Percentiles rank a stretch among this genome's conserved stretches.
These are phyloP conservation scores for Lonicera japonica DNA, from an alignment of 129 eudicot genomes.

Conservation along the genomic window DNA sequence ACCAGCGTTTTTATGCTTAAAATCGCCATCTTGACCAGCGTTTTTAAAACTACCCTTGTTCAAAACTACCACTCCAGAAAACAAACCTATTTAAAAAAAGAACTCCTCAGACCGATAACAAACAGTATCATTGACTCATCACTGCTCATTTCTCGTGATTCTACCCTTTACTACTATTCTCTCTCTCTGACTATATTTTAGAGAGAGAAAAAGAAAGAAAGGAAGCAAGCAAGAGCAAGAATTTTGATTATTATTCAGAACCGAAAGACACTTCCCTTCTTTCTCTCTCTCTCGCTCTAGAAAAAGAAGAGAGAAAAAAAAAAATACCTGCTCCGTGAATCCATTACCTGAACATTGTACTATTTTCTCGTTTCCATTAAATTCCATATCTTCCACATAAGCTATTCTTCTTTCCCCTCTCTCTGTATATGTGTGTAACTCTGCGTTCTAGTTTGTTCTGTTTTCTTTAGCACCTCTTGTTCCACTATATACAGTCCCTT, in stretches of 20 bases:
- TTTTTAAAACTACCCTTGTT: too few relatives aligned
- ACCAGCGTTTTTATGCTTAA: too few relatives aligned
- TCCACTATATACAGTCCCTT: slow-evolving; percentile 10
- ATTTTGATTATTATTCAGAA: too few relatives aligned
- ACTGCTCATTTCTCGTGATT: slow-evolving; percentile 36
- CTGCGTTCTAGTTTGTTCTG: background rate
- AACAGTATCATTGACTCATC: slow-evolving; percentile 13
- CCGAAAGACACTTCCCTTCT: slow-evolving; percentile 16
- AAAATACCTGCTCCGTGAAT: slow-evolving; percentile 52
- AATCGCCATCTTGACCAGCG: too few relatives aligned
- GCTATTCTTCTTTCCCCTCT: slow-evolving; percentile 13
- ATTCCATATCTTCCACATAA: slow-evolving; percentile 13
- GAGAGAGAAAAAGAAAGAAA: too few relatives aligned
- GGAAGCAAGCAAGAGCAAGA: too few relatives aligned
- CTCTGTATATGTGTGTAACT: slow-evolving; percentile 9
- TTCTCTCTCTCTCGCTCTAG: slow-evolving; percentile 24
- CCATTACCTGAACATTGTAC: slow-evolving; percentile 31
- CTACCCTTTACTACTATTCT: background rate
- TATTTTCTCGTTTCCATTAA: slow-evolving; percentile 1
- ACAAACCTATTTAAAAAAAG: too few relatives aligned
- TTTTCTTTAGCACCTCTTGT: background rate
- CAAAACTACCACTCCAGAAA: too few relatives aligned
- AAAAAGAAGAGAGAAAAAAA: background rate
- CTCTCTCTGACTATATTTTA: slow-evolving; percentile 14
- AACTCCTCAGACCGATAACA: background rate